phyloP scores from a whole-genome alignment of 1,284 basidiomycete genomes.

The Trichosporon sp. region DNA sequence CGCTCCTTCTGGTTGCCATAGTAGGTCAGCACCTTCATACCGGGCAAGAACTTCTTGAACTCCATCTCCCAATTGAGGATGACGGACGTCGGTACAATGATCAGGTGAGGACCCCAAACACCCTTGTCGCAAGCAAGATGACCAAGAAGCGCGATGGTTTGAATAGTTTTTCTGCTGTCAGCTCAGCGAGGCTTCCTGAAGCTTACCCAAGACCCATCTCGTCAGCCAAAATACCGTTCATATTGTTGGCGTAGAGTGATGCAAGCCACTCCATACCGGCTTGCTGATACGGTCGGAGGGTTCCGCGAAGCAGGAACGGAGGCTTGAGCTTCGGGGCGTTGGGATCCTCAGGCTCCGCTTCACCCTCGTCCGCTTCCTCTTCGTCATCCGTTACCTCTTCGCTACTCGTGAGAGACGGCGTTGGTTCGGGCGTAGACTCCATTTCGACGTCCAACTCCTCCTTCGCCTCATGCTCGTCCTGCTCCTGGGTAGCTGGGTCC shows the following conservation, averaged over 20 bases:
- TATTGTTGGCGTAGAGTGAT: conserved; percentile 74
- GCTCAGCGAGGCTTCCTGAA: conserved; percentile 25
- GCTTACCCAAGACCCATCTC: conserved; percentile 85
- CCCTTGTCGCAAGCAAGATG: conserved; percentile 91
- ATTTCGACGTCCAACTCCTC: conserved; percentile 14
- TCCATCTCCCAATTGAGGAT: conserved; percentile 99
- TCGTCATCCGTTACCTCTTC: conserved; percentile 24
- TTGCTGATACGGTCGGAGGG: conserved; percentile 88
- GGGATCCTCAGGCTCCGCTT: conserved; percentile 52
- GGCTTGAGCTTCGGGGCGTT: conserved; percentile 60
- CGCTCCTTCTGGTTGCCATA: conserved; percentile 87
- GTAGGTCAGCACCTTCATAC: conserved; percentile 87
- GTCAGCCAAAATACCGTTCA: conserved; percentile 79
- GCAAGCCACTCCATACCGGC: conserved; percentile 93
- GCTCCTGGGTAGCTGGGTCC: conserved; percentile 20
- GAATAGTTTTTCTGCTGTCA: conserved; percentile 79
- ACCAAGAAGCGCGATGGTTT: conserved; percentile 87
- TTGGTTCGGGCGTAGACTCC: conserved; percentile 8
- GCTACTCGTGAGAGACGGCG: conserved; percentile 4
- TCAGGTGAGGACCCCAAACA: conserved; percentile 94
- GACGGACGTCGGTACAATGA: conserved; percentile 91
- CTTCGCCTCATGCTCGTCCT: conserved; percentile 21
- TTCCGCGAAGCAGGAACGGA: conserved; percentile 79
- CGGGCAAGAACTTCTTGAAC: conserved; percentile 95
- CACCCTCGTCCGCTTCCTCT: conserved; percentile 24